A percentile compares a stretch with the other conserved stretches of the same genome.
These are phyloP conservation scores for Begonia loranthoides DNA, from an alignment of 306 rosid species.

Conservation along the genomic window DNA sequence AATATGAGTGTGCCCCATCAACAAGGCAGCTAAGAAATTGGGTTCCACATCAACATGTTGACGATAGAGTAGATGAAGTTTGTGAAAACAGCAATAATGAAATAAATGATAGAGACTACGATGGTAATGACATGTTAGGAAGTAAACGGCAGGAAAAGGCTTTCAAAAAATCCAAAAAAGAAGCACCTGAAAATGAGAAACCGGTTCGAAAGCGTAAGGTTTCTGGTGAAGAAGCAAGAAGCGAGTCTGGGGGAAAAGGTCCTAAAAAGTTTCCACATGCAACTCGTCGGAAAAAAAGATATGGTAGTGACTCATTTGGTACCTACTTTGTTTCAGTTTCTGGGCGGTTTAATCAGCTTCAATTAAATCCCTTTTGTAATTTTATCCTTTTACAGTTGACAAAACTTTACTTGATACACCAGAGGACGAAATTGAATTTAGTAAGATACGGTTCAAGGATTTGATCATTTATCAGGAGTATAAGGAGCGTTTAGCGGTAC, in stretches of 20 bases:
- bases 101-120: constrained; percentile 19
- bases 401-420: constrained; percentile 64
- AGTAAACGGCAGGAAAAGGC: constrained; percentile 21
- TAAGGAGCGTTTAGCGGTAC: constrained; percentile 53
- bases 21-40: constrained; percentile 35
- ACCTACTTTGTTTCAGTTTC: background rate
- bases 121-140: constrained; percentile 27
- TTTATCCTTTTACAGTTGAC: constrained; percentile 37
- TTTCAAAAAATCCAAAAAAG: constrained; percentile 29
- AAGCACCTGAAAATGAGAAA: constrained; percentile 43
- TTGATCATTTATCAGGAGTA: constrained; percentile 57
- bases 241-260: constrained; percentile 20
- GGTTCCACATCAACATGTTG: constrained; percentile 21
- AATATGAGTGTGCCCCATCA: constrained; percentile 24
- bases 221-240: constrained; percentile 29
- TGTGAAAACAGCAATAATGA: constrained; percentile 20
- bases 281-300: constrained; percentile 56
- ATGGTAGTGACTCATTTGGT: constrained; percentile 25
- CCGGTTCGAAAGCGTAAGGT: constrained; percentile 29
- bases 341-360: background rate
- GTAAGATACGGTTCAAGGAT: constrained; percentile 41
- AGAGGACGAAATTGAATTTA: constrained; percentile 60
- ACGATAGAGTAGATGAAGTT: constrained; percentile 21
- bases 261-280: constrained; percentile 67
- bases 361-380: constrained; percentile 5